Conservation (phyloP, 305 asterid species). For the Rubia occidens region DNA sequence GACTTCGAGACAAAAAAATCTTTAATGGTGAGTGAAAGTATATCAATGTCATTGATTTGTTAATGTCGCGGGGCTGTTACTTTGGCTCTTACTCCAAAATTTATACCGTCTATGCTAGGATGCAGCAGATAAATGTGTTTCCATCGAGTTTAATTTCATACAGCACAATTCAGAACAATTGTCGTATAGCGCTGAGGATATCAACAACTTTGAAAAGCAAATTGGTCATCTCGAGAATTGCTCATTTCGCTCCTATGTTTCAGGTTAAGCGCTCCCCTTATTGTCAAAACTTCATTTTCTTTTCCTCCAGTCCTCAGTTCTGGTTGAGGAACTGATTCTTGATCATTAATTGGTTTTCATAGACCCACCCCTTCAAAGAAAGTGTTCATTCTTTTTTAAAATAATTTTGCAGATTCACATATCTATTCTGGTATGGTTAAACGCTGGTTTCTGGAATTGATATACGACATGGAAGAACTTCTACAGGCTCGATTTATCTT, state of each 20-base stretch:
- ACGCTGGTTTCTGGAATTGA: slow-evolving; percentile 73
- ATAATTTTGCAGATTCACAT: slow-evolving; percentile 47
- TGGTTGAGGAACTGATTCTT: background rate
- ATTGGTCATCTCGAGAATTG: slow-evolving; percentile 65
- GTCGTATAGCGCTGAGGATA: slow-evolving; percentile 40
- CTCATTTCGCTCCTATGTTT: slow-evolving; percentile 47
- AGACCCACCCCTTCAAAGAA: background rate
- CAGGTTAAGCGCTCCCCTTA: slow-evolving; percentile 44
- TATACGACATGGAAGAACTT: slow-evolving; percentile 47
- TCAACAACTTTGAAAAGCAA: slow-evolving; percentile 45
- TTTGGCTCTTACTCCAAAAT: slow-evolving; percentile 7
- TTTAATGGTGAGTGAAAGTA: slow-evolving; percentile 51
- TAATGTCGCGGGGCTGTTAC: slow-evolving; percentile 3
- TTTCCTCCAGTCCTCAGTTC: background rate
- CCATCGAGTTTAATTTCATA: slow-evolving; percentile 57
- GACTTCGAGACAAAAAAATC: slow-evolving; percentile 48
- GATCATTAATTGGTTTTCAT: background rate
- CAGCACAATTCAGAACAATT: slow-evolving; percentile 50
- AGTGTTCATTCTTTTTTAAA: background rate
- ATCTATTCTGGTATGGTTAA: slow-evolving; percentile 54
- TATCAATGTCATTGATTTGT: slow-evolving; percentile 2
- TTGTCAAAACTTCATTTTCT: background rate
- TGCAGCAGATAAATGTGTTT: slow-evolving; percentile 61
- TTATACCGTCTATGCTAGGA: slow-evolving; percentile 45
- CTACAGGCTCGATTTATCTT: slow-evolving; percentile 62